Percentiles rank a stretch among this genome's conserved stretches.
phyloP scores from a whole-genome alignment of 108 stramenopile genomes.

The Nannochloropsis salina region DNA sequence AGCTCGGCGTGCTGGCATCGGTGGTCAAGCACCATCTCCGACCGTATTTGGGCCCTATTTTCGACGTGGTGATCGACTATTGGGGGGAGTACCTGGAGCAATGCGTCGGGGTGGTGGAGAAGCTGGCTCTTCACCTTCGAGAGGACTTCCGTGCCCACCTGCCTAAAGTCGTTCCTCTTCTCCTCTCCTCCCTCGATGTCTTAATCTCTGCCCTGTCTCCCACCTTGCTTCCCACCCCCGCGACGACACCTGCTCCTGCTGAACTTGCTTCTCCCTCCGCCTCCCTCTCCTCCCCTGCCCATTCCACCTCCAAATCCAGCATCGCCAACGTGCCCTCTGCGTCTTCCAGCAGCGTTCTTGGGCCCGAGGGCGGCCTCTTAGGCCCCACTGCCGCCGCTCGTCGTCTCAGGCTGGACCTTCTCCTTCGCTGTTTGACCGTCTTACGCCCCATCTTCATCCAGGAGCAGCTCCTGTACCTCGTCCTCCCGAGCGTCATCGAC shows the following conservation, averaged over 20 bases:
- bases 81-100: conserved; percentile 81
- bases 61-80: conserved; percentile 74
- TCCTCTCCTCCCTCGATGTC: conserved; percentile 53
- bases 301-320: not conserved
- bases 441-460: conserved; percentile 8
- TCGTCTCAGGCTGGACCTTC: not conserved
- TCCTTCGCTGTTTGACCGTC: conserved; percentile 11
- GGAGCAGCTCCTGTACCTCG: conserved; percentile 16
- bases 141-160: conserved; percentile 74
- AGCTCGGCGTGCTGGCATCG: conserved; percentile 70
- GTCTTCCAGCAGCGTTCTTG: not conserved
- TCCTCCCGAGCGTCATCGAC: not conserved
- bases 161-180: conserved; percentile 61
- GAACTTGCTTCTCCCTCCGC: not conserved
- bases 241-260: not conserved
- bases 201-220: not conserved
- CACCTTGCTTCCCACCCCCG: not conserved
- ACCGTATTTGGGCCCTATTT: conserved; percentile 77
- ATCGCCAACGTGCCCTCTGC: not conserved
- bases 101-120: conserved; percentile 68
- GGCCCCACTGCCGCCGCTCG: not conserved
- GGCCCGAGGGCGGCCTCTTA: not conserved
- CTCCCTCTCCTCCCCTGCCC: conserved; percentile 4
- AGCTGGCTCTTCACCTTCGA: conserved; percentile 70
- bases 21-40: conserved; percentile 78